Evolutionary conservation across 1,284 basidiomycete genomes (phyloP).

Genomic region (Marasmius oreades): DNA sequence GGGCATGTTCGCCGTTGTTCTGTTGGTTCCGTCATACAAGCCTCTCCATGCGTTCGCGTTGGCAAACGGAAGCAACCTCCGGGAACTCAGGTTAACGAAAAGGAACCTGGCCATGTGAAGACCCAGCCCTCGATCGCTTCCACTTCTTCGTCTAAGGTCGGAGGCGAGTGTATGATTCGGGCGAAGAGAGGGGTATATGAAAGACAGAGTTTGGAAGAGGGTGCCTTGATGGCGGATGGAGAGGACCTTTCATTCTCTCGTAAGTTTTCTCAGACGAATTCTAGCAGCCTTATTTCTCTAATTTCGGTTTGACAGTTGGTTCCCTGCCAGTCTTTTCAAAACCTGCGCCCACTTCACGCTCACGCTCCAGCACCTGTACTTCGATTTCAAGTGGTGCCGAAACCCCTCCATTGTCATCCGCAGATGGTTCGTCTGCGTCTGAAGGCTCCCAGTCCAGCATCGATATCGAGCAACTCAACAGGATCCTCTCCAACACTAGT

Average conservation of each 20-base stretch:
- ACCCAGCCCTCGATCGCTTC: conserved; percentile 60
- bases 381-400: conserved; percentile 58
- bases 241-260: conserved; percentile 55
- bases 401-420: conserved; percentile 66
- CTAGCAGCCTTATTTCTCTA: not conserved
- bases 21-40: conserved; percentile 60
- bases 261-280: conserved; percentile 30
- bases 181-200: conserved; percentile 59
- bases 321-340: conserved; percentile 54
- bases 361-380: conserved; percentile 65
- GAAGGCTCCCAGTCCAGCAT: conserved; percentile 74
- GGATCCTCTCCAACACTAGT: conserved; percentile 42
- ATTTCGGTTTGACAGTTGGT: conserved; percentile 30
- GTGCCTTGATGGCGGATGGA: conserved; percentile 56
- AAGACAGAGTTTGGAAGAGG: conserved; percentile 66
- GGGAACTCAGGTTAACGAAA: conserved; percentile 25
- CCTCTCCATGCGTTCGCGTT: conserved; percentile 62
- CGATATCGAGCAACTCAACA: conserved; percentile 59
- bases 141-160: conserved; percentile 57
- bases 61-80: conserved; percentile 56
- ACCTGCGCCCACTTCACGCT: conserved; percentile 48
- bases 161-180: conserved; percentile 62
- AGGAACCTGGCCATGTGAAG: conserved; percentile 25
- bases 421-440: conserved; percentile 64
- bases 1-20: conserved; percentile 68